Base-by-base conservation (phyloP, 1,284 basidiomycete genomes). In the Ustanciosporium gigantosporum region DNA sequence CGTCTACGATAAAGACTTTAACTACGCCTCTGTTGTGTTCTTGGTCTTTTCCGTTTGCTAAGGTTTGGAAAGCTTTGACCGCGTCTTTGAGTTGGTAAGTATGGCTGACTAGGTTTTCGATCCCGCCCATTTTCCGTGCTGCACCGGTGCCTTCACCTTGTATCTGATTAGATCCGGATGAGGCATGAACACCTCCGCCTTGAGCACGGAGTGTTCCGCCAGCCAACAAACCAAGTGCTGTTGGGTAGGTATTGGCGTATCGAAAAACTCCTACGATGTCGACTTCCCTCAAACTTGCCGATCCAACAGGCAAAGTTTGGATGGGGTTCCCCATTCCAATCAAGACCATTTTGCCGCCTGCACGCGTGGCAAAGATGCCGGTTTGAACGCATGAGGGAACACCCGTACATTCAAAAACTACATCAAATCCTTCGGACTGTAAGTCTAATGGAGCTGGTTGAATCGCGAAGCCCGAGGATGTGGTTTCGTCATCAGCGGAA, bases 361-460 rank as follows among this genome's bases (percentile, higher is more conserved):
- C 82, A 43, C 84, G 81, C 23, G 91, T 89, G 68, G 87, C 64
- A 34, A 72, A 74, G 47, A 77, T 71, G 8, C 67, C 57, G 17
- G 70, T 58, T 42, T 70, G 65, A 22, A 79, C 70, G 64, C 79
- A 77, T 20, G 69, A 82, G 78, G 93, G 91, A 2, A 91, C 91
- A 64, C 93, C 93, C 5, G 92, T 94, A 80, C 93, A 96, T 79
- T 96, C 93, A 71, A 92, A 90, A 27, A 95, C 87, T 67, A 89
- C 82, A 79, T 96, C 91, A 79, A 92, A 94, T 13, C 91, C 92
- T 21, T 57, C 60, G 1, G 37, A 39, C 8, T 27, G 17, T 3
- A 57, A 35, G 27, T 57, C 59, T 29, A 56, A 40, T 2, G 52
- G 52, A 3, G 52, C 52, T 1, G 51, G 46, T 24, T 61, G 50